Conservation (phyloP, 2,329 filamentous ascomycete genomes). For the Gyromitra esculenta region DNA sequence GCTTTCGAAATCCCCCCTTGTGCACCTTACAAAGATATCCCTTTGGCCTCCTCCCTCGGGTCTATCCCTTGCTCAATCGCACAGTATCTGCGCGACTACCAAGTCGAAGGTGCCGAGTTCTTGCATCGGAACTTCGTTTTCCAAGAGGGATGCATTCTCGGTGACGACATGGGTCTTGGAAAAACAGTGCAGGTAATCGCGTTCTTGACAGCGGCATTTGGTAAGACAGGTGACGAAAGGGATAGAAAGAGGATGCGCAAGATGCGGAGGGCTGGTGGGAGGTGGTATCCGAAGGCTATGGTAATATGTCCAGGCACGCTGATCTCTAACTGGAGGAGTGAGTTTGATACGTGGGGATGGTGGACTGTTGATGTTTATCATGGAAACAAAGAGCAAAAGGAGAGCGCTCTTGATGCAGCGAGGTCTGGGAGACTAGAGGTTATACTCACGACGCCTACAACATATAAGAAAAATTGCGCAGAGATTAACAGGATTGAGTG, state of each 20-base stretch:
- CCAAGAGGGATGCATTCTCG: constrained; percentile 87
- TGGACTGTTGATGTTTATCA: constrained; percentile 90
- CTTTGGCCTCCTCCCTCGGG: constrained; percentile 77
- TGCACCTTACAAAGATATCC: constrained; percentile 77
- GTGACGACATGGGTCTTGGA: constrained; percentile 96
- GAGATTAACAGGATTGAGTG: constrained; percentile 84
- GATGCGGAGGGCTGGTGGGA: constrained; percentile 70
- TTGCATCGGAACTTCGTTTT: constrained; percentile 89
- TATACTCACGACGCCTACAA: constrained; percentile 92
- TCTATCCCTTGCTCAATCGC: constrained; percentile 88
- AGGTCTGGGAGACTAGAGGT: constrained; percentile 82
- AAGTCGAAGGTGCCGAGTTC: constrained; percentile 84
- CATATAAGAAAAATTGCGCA: constrained; percentile 80
- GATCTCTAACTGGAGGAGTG: constrained; percentile 89
- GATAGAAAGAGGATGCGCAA: constrained; percentile 89
- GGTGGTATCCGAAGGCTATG: constrained; percentile 84
- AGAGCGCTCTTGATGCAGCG: constrained; percentile 76
- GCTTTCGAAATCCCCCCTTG: constrained; percentile 73
- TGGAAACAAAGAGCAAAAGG: constrained; percentile 70
- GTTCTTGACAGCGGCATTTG: constrained; percentile 89
- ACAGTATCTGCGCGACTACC: constrained; percentile 91
- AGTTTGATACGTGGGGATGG: constrained; percentile 91
- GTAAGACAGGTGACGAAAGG: constrained; percentile 88
- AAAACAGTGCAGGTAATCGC: constrained; percentile 97
- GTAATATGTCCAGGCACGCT: constrained; percentile 89